Conservation (phyloP, 371 early-diverging fungal species). For the Rhizopus delemar region DNA sequence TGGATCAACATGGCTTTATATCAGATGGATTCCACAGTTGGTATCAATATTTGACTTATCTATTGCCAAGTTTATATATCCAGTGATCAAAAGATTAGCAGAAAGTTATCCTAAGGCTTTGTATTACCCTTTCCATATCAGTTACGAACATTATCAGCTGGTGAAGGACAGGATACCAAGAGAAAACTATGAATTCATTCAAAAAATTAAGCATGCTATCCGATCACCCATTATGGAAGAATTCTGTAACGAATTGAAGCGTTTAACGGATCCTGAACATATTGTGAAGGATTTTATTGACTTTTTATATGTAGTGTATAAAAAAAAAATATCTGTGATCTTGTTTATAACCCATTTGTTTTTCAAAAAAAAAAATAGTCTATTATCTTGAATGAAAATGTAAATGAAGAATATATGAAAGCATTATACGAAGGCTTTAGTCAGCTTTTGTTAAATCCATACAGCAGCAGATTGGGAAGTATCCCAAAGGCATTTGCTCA, state of each 20-base stretch:
- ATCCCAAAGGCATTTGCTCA: constrained; percentile 54
- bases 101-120: constrained; percentile 67
- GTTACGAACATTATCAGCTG: constrained; percentile 64
- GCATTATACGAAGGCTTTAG: constrained; percentile 37
- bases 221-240: constrained; percentile 55
- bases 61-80: constrained; percentile 39
- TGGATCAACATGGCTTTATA: constrained; percentile 62
- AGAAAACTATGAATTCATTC: constrained; percentile 35
- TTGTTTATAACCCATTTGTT: background rate
- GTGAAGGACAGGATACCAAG: constrained; percentile 24
- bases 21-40: constrained; percentile 80
- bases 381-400: constrained; percentile 11
- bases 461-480: constrained; percentile 23
- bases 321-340: background rate
- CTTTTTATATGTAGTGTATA: constrained; percentile 40
- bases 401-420: constrained; percentile 20
- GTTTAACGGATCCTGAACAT: constrained; percentile 71
- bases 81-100: constrained; percentile 53
- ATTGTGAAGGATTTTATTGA: constrained; percentile 69
- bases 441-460: constrained; percentile 31
- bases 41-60: constrained; percentile 67
- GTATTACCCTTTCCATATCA: constrained; percentile 70
- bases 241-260: constrained; percentile 64
- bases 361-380: constrained; percentile 14
- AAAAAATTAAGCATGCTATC: constrained; percentile 38